Evolutionary conservation across 2,329 filamentous ascomycete genomes (phyloP).

Genomic region (Aspergillus ustus): DNA sequence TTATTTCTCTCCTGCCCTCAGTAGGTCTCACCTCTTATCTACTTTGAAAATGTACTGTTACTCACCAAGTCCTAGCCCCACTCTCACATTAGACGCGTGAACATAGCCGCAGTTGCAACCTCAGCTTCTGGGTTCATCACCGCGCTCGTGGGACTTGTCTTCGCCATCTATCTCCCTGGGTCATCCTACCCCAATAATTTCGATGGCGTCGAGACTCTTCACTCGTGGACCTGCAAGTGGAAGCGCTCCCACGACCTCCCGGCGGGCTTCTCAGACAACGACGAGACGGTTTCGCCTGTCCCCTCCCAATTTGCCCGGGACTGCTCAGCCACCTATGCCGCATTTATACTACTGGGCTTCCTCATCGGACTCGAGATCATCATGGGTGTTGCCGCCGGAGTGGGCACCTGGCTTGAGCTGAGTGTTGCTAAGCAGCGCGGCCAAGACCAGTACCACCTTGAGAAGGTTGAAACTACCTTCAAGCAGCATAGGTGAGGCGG

Average conservation of each 20-base stretch:
- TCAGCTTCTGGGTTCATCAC: conserved; percentile 42
- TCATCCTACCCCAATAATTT: conserved; percentile 37
- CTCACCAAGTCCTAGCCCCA: conserved; percentile 32
- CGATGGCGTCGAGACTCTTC: conserved; percentile 41
- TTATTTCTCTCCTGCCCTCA: conserved; percentile 40
- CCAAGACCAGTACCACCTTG: conserved; percentile 29
- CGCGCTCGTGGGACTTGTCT: conserved; percentile 37
- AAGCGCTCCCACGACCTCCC: conserved; percentile 24
- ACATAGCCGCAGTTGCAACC: conserved; percentile 38
- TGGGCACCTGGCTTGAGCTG: conserved; percentile 38
- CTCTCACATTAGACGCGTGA: conserved; percentile 40
- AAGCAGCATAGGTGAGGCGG: conserved; percentile 26
- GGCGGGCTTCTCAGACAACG: conserved; percentile 4
- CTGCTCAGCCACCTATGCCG: conserved; percentile 43
- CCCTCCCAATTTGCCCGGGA: conserved; percentile 44
- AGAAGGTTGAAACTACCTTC: conserved; percentile 32
- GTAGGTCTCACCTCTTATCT: conserved; percentile 31
- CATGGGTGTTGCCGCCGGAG: conserved; percentile 36
- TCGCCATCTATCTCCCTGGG: conserved; percentile 39
- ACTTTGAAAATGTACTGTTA: not conserved
- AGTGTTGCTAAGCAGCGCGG: conserved; percentile 35
- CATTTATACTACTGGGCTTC: conserved; percentile 41
- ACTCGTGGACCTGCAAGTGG: conserved; percentile 50
- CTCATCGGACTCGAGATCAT: conserved; percentile 41
- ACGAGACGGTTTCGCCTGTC: conserved; percentile 25